Percentiles rank a stretch among this genome's conserved stretches.
phyloP scores from a whole-genome alignment of 73 alveolate genomes.

The Symbiodinium pilosum region DNA sequence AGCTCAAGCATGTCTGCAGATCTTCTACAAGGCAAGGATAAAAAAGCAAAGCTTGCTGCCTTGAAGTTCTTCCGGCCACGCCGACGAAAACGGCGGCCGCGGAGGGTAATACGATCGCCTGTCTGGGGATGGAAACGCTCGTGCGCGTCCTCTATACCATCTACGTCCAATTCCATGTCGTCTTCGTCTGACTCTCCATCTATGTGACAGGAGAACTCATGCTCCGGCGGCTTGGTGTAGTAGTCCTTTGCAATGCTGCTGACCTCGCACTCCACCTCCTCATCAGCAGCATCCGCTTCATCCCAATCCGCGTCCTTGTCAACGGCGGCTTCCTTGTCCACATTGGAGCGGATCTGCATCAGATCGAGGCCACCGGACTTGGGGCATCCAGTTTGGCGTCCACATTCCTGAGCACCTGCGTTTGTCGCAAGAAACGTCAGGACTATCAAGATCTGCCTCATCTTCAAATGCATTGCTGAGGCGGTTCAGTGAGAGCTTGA shows the following conservation, averaged over 20 bases:
- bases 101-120: background rate
- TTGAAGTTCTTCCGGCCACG: background rate
- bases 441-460: background rate
- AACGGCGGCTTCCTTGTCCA: background rate
- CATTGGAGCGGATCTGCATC: background rate
- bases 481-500: background rate
- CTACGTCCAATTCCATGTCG: slow-evolving; percentile 7
- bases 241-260: background rate
- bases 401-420: background rate
- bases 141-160: background rate
- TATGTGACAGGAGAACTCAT: slow-evolving; percentile 4
- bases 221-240: background rate
- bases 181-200: too few relatives aligned
- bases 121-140: background rate
- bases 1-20: too few relatives aligned
- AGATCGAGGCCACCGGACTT: background rate
- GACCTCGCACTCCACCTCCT: background rate
- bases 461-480: background rate
- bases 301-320: background rate
- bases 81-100: background rate
- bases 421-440: background rate
- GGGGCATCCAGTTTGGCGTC: slow-evolving; percentile 1
- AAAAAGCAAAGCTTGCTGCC: too few relatives aligned
- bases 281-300: background rate
- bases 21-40: too few relatives aligned